These are phyloP conservation scores for Suillus cothurnatus DNA, from an alignment of 768 basidiomycete genomes.

Conservation along the genomic window DNA sequence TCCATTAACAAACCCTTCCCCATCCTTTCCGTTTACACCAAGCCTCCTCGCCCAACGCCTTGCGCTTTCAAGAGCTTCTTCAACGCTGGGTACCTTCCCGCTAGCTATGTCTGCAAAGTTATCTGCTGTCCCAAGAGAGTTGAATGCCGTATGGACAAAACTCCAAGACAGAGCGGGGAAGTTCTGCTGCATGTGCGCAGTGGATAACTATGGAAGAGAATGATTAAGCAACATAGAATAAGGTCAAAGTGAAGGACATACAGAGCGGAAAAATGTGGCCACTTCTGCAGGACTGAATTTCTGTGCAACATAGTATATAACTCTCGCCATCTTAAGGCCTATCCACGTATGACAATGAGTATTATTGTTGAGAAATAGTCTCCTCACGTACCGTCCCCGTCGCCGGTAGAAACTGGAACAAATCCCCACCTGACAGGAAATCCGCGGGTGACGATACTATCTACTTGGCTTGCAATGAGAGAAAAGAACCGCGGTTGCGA, in stretches of 20 bases:
- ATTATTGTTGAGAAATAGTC: neutral
- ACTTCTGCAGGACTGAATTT: slow-evolving; percentile 66
- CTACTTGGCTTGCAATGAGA: slow-evolving; percentile 65
- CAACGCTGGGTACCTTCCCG: slow-evolving; percentile 26
- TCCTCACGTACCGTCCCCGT: slow-evolving; percentile 39
- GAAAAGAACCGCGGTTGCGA: slow-evolving; percentile 59
- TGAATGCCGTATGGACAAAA: slow-evolving; percentile 41
- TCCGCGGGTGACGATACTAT: slow-evolving; percentile 68
- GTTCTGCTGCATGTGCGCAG: slow-evolving; percentile 35
- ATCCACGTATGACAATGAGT: neutral
- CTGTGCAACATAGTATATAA: slow-evolving; percentile 68
- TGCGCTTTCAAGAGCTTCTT: slow-evolving; percentile 44
- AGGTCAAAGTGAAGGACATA: neutral
- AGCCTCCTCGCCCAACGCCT: slow-evolving; percentile 61
- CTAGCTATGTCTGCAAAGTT: slow-evolving; percentile 44
- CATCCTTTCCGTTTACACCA: slow-evolving; percentile 43
- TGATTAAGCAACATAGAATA: slow-evolving; percentile 4
- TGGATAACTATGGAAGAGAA: slow-evolving; percentile 37
- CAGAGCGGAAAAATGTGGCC: slow-evolving; percentile 37
- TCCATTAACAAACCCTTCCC: slow-evolving; percentile 86
- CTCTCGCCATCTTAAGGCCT: slow-evolving; percentile 71
- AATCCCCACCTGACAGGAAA: slow-evolving; percentile 86
- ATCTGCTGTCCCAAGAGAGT: slow-evolving; percentile 35
- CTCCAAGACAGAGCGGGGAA: slow-evolving; percentile 45
- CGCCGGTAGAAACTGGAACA: slow-evolving; percentile 67